Base-by-base conservation (phyloP, 768 basidiomycete species). In the Mycena olivaceomarginata region DNA sequence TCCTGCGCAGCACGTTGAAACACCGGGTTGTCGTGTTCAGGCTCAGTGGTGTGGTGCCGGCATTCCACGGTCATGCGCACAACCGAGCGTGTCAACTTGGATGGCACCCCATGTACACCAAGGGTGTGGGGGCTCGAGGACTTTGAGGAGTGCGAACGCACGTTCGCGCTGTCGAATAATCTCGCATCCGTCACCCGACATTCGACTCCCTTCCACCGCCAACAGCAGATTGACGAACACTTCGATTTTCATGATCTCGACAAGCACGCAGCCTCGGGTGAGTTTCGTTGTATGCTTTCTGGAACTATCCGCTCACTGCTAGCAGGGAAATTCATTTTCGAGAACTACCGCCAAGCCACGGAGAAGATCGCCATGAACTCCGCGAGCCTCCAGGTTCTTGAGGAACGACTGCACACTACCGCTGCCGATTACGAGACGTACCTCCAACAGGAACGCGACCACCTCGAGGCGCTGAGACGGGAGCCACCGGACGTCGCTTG, bases 161-260 rank as follows among this genome's bases (percentile, higher is more conserved):
- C 77, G 9, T 85, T 85, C 64, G 77, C 72, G 10, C 77, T 77
- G 43, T 85, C 84, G 5, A 85, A 85, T 64, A 75, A 77, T 18
- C 79, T 85, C 0, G 84, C 84, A 2, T 40, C 77, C 6, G 72
- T 71, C 43, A 76, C 78, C n/a, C 80, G 78, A 5, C 70, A 75
- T 25, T 67, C 77, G 4, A 79, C 79, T 2, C 79, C 75, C 9
- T 84, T 83, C 65, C 82, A 83, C 60, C 76, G 77, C 0, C 72
- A 80, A 8, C 83, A 84, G 65, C 72, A 77, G 25, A 83, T 84
- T 45, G 72, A 81, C 18, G 78, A 82, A 20, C 79, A 81, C 39
- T 81, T 79, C 53, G 12, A 51, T n/a, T 80, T 79, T 22, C 77
- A 78, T 59, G 80, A 81, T 45, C 39, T 65, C 9, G 81, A 82